Evolutionary conservation across 345 rosid genomes (phyloP), one percentile per base, ranked within the genome.

Genomic region (Lepidium sativum): DNA sequence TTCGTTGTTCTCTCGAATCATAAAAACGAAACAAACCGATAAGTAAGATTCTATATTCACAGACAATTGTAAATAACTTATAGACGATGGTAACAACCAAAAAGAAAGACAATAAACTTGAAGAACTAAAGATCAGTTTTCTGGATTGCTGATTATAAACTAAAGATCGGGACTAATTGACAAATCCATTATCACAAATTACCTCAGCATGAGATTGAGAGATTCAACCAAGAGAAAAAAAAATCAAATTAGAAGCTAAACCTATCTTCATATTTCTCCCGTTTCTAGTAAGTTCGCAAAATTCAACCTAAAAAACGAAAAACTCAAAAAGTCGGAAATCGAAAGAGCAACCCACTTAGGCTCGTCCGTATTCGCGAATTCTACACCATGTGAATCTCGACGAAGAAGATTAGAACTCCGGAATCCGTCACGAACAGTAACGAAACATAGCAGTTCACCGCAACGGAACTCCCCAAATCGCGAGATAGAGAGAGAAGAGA

Each of bases 191-290:
- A 63, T 42, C 18, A 63, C 2, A 2, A n/a, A 32, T 64, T 71
- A 71, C 70, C 75, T 71, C 38, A 33, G 60, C 76, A 71, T 63
- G 39, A n/a, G n/a, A n/a, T n/a, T n/a, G n/a, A 71, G 65, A 63
- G 70, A 54, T 37, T 54, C 43, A 47, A 38, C 42, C 31, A 31
- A n/a, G 18, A 10, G 68, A 69, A 29, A 3, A 18, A 27, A 8
- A 44, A 18, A 18, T 6, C 9, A 13, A 35, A 13, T 11, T 33
- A 51, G 44, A 31, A 41, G 25, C 55, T 39, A 70, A 56, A 37
- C 48, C 69, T 34, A 20, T 42, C 60, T 44, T 27, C 17, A 54
- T 55, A 34, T 4, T 25, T 55, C n/a, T 4, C 39, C 6, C 0
- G 60, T 12, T 39, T 64, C 69, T 66, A n/a, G 16, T 20, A 6